phyloP scores from a whole-genome alignment of 2,329 filamentous ascomycete genomes.

The Phaeosphaeria sp. region DNA sequence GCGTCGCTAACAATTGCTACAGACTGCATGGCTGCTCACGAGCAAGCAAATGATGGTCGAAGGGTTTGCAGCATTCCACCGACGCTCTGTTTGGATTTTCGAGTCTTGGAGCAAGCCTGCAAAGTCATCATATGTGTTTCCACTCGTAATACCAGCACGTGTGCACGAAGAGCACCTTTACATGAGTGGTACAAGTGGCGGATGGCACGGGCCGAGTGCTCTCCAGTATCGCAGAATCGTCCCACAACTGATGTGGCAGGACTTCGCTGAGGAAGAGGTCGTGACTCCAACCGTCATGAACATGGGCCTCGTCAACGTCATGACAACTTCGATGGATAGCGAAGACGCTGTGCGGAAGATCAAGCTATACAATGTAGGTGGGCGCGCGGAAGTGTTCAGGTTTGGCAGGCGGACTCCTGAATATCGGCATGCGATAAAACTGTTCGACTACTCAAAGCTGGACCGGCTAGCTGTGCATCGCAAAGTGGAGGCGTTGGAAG shows the following conservation, averaged over 20 bases:
- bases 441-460: background rate
- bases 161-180: slow-evolving; percentile 1
- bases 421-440: background rate
- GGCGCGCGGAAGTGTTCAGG: background rate
- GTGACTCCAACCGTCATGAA: too few relatives aligned
- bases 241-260: too few relatives aligned
- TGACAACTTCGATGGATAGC: background rate
- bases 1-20: background rate
- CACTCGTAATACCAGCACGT: background rate
- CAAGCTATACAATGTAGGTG: background rate
- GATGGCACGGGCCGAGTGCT: background rate
- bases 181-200: background rate
- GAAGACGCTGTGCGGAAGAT: background rate
- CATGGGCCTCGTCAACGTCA: background rate
- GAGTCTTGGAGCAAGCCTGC: too few relatives aligned
- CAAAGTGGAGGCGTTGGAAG: background rate
- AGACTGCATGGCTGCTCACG: slow-evolving; percentile 2
- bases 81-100: background rate
- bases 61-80: slow-evolving; percentile 3
- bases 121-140: background rate
- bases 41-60: slow-evolving; percentile 4
- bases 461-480: slow-evolving; percentile 3
- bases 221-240: too few relatives aligned
- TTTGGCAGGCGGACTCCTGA: background rate
- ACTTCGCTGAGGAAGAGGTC: too few relatives aligned